Evolutionary conservation across 1,284 basidiomycete genomes (phyloP).

Genomic region (Rhodofomes roseus): DNA sequence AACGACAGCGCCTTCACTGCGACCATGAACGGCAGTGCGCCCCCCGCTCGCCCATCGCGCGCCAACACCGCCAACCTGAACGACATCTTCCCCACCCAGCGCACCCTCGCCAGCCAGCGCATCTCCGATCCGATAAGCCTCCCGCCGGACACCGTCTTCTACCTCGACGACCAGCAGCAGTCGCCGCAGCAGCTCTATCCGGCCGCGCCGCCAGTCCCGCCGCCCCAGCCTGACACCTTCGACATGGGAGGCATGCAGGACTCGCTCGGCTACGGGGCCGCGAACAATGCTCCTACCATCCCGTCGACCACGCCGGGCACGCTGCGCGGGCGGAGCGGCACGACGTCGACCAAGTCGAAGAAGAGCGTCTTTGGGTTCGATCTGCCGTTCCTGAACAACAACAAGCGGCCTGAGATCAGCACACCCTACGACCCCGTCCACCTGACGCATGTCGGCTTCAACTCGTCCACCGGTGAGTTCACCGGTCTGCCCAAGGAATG

Average conservation of each 20-base stretch:
- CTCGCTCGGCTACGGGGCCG: background rate
- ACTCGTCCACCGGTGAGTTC: constrained; percentile 97
- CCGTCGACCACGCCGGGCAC: constrained; percentile 24
- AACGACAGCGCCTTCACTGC: constrained; percentile 22
- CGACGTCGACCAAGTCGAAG: constrained; percentile 60
- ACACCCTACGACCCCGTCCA: constrained; percentile 99
- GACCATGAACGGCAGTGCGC: constrained; percentile 37
- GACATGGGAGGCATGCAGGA: constrained; percentile 4
- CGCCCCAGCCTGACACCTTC: constrained; percentile 20
- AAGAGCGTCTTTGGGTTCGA: constrained; percentile 76
- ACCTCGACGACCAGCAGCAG: constrained; percentile 19
- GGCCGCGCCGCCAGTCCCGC: constrained; percentile 32
- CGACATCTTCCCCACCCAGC: constrained; percentile 55
- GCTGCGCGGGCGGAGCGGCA: constrained; percentile 57
- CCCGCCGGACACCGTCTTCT: constrained; percentile 31
- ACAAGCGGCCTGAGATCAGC: constrained; percentile 89
- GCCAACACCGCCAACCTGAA: constrained; percentile 76
- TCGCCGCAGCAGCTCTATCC: constrained; percentile 14
- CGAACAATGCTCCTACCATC: constrained; percentile 8
- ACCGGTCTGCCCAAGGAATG: constrained; percentile 98
- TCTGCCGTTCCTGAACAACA: constrained; percentile 55
- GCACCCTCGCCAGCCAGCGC: constrained; percentile 39
- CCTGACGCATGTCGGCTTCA: constrained; percentile 99
- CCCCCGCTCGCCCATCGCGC: constrained; percentile 74
- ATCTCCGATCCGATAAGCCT: constrained; percentile 45